phyloP scores from a whole-genome alignment of 1,284 basidiomycete genomes.

The Singerocomus inundabilis region DNA sequence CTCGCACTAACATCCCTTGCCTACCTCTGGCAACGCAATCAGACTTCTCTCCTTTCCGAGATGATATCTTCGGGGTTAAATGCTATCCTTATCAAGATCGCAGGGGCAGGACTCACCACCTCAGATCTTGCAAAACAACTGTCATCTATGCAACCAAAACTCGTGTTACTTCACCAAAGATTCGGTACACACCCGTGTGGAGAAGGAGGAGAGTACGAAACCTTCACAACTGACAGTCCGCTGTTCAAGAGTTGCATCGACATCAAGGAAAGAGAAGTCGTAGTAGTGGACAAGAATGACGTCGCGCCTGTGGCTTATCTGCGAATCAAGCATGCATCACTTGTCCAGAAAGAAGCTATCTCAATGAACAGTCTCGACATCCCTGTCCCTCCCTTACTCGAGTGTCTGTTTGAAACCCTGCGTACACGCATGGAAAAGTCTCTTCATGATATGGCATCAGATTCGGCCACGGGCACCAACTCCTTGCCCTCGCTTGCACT shows the following conservation, averaged over 20 bases:
- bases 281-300: conserved; percentile 73
- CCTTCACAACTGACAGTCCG: conserved; percentile 87
- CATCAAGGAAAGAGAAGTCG: conserved; percentile 68
- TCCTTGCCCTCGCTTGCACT: not conserved
- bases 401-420: conserved; percentile 37
- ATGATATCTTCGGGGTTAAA: conserved; percentile 85
- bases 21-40: conserved; percentile 94
- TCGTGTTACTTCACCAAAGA: conserved; percentile 73
- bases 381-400: conserved; percentile 52
- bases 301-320: conserved; percentile 88
- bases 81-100: conserved; percentile 92
- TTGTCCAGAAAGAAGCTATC: conserved; percentile 18
- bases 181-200: conserved; percentile 96
- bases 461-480: not conserved
- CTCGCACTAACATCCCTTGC: conserved; percentile 79
- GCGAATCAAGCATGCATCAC: conserved; percentile 63
- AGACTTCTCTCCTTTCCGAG: conserved; percentile 78
- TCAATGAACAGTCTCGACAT: conserved; percentile 14
- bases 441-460: not conserved
- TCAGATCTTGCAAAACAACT: conserved; percentile 82
- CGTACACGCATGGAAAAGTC: conserved; percentile 15
- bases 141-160: conserved; percentile 69
- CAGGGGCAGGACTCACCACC: conserved; percentile 84
- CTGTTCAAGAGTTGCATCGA: conserved; percentile 80
- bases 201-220: conserved; percentile 99